Base-by-base conservation (phyloP, 2,329 filamentous ascomycete species). In the Claviceps citrina region DNA sequence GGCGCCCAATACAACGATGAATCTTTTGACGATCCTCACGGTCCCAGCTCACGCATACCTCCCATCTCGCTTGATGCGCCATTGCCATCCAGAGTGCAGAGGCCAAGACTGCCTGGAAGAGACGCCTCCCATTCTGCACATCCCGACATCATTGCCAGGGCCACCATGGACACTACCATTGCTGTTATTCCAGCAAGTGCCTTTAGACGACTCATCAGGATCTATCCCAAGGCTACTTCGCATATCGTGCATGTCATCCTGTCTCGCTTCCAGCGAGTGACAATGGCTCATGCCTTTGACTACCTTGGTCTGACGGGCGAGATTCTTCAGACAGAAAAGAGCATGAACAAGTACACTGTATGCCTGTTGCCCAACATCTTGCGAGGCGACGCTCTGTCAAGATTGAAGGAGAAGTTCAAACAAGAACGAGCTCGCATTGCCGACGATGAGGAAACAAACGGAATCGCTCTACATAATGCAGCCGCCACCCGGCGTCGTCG, bases 241-340 rank as follows among this genome's bases (percentile, higher is more conserved):
- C 93, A 98, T 54, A 96, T 98, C 47, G 86, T 98, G 5, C 91
- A 98, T 55, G 89, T 98, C 34, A 98, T 98, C 45, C 64, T 98
- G 25, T 95, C 93, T 3, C 76, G 93, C 36, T 79, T 98, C 38
- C 89, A 98, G 56, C 71, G 93, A 49, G 93, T 98, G 3, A 98
- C 91, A 0, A 75, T 98, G 39, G 83, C 87, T 0, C 96, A 93
- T 9, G 91, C 86, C 0, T 91, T 95, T 65, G 84, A 84, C 40
- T 98, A 98, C 52, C 74, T 98, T 13, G 91, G 93, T 1, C 62
- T 98, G 31, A 93, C 85, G 0, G 84, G 79, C 30, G 91, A 98
- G 53, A 89, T 98, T 1, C 61, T 98, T 10, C 81, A 86, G 36
- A 95, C 87, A 1, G 91, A 98, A 56, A 84, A 84, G 56, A 79